Evolutionary conservation across 257 asterid species (phyloP).

Genomic region (Catharanthus roseus): DNA sequence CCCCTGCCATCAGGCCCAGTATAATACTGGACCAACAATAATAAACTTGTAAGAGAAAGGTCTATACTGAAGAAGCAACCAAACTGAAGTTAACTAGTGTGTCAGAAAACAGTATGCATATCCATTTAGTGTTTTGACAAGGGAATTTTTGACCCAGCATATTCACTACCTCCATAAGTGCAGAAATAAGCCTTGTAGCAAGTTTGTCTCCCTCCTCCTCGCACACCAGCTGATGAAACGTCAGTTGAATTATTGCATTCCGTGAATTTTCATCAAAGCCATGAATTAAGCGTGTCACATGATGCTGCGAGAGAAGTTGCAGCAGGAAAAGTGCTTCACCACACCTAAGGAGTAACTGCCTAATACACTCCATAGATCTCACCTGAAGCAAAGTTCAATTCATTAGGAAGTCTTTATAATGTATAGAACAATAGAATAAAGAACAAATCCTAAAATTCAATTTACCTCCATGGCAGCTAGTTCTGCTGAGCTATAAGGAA

Average conservation of each 20-base stretch:
- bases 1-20: slow-evolving; percentile 99
- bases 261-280: slow-evolving; percentile 59
- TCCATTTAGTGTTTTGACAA: background rate
- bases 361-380: slow-evolving; percentile 92
- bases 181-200: slow-evolving; percentile 82
- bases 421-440: slow-evolving; percentile 15
- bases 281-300: slow-evolving; percentile 66
- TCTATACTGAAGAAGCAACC: slow-evolving; percentile 8
- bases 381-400: slow-evolving; percentile 48
- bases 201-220: slow-evolving; percentile 81
- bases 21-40: slow-evolving; percentile 64
- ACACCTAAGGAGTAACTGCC: slow-evolving; percentile 93
- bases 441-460: slow-evolving; percentile 9
- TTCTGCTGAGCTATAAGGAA: slow-evolving; percentile 82
- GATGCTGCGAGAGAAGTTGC: slow-evolving; percentile 84
- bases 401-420: slow-evolving; percentile 9
- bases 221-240: slow-evolving; percentile 88
- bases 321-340: slow-evolving; percentile 81
- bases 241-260: slow-evolving; percentile 65
- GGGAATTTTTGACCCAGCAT: background rate
- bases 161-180: slow-evolving; percentile 80
- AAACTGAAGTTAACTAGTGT: background rate
- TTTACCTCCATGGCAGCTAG: slow-evolving; percentile 97
- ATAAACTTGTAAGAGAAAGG: slow-evolving; percentile 28
- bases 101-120: background rate